Percentiles rank a stretch among this genome's conserved stretches.
phyloP scores from a whole-genome alignment of 2,329 filamentous ascomycete genomes.

The Colletotrichum somersetense region DNA sequence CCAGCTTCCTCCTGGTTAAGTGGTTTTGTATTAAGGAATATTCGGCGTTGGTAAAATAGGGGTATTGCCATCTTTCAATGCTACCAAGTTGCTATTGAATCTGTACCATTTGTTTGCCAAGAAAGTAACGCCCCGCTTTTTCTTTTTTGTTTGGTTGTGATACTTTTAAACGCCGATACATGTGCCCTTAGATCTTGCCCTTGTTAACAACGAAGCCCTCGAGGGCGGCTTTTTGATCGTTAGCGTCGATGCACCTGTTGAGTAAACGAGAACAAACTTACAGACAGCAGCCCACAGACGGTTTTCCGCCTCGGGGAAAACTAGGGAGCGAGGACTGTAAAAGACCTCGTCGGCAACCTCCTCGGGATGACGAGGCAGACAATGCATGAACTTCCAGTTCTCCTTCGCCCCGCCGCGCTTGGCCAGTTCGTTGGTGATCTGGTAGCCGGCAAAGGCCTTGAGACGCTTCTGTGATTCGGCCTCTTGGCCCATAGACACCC shows the following conservation, averaged over 20 bases:
- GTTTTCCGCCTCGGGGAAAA: conserved; percentile 96
- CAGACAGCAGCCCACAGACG: conserved; percentile 89
- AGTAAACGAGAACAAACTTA: conserved; percentile 56
- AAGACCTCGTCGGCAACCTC: conserved; percentile 97
- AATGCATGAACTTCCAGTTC: conserved; percentile 99
- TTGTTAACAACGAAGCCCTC: conserved; percentile 96
- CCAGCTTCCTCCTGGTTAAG: conserved; percentile 89
- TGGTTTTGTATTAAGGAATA: conserved; percentile 41
- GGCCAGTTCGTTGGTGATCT: conserved; percentile 89
- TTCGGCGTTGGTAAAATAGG: conserved; percentile 42
- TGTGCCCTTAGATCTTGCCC: conserved; percentile 72
- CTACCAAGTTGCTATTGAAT: conserved; percentile 40
- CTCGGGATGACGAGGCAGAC: conserved; percentile 89
- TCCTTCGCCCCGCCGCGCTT: conserved; percentile 87
- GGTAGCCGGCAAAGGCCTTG: conserved; percentile 88
- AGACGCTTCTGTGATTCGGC: conserved; percentile 82
- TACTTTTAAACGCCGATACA: conserved; percentile 25
- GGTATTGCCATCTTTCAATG: conserved; percentile 42
- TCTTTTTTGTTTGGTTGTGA: conserved; percentile 15
- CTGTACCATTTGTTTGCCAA: conserved; percentile 39
- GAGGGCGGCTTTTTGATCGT: conserved; percentile 70
- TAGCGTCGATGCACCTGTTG: conserved; percentile 7
- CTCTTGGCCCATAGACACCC: conserved; percentile 99
- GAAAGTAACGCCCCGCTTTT: conserved; percentile 35
- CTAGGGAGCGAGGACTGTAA: conserved; percentile 85